A percentile compares a stretch with the other conserved stretches of the same genome.
Conservation (phyloP, 176 grass and related monocot genomes). For the Aegilops speltoides region DNA sequence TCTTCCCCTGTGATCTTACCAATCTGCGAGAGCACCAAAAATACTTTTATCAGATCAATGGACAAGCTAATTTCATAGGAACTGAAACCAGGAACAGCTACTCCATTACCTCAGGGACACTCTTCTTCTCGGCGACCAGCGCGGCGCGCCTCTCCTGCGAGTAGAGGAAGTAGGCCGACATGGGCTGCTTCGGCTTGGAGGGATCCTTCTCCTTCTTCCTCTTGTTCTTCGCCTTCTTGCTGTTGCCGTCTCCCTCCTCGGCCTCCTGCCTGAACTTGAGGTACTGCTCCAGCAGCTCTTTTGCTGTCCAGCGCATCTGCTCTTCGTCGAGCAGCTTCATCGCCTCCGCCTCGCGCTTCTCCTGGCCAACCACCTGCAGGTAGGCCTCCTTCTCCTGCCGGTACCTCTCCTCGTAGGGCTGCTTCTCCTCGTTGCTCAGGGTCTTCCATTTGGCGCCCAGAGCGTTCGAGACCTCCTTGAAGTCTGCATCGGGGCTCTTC, state of each 20-base stretch:
- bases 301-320: conserved; percentile 76
- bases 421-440: conserved; percentile 59
- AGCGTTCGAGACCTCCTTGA: conserved; percentile 67
- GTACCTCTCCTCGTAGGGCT: conserved; percentile 92
- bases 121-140: conserved; percentile 64
- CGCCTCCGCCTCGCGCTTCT: conserved; percentile 84
- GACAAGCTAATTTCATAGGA: neutral
- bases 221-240: conserved; percentile 61
- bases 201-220: conserved; percentile 86
- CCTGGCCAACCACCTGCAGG: conserved; percentile 74
- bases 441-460: conserved; percentile 82
- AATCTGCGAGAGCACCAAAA: conserved; percentile 36
- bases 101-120: conserved; percentile 52
- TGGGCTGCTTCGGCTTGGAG: conserved; percentile 74
- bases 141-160: conserved; percentile 54
- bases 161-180: conserved; percentile 84
- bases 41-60: neutral
- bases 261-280: conserved; percentile 78
- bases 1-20: conserved; percentile 81
- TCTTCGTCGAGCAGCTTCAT: conserved; percentile 95
- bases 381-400: conserved; percentile 78
- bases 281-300: conserved; percentile 85
- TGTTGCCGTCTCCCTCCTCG: neutral
- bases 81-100: neutral
- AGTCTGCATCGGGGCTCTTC: conserved; percentile 64